A percentile compares a stretch with the other conserved stretches of the same genome.
These are phyloP conservation scores for Penicillium sp. DNA, from an alignment of 2,329 filamentous ascomycete species.

Conservation along the genomic window DNA sequence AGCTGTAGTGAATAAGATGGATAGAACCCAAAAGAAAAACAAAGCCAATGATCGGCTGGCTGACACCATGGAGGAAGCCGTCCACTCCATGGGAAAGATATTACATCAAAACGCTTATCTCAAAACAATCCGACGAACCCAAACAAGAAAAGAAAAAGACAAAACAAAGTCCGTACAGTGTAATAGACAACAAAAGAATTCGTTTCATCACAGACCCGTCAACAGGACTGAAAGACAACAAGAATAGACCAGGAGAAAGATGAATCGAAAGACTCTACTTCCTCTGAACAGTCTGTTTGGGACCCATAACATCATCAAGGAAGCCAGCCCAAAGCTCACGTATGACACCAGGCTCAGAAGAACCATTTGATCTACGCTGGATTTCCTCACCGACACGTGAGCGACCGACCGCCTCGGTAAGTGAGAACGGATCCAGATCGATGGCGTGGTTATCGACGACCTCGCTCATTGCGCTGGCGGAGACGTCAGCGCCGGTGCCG, in stretches of 20 bases:
- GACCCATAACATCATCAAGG: slow-evolving; percentile 39
- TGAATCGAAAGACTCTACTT: slow-evolving; percentile 13
- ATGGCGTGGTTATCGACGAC: slow-evolving; percentile 56
- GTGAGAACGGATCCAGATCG: slow-evolving; percentile 56
- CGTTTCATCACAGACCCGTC: slow-evolving; percentile 11
- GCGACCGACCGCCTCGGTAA: slow-evolving; percentile 51
- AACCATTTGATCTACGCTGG: slow-evolving; percentile 35
- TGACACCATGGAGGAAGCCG: slow-evolving; percentile 1
- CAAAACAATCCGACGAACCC: slow-evolving; percentile 3
- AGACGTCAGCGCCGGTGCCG: slow-evolving; percentile 41
- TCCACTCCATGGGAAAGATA: slow-evolving; percentile 10
- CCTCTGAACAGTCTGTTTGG: slow-evolving; percentile 25
- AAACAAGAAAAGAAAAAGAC: slow-evolving; percentile 1
- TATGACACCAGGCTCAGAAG: slow-evolving; percentile 31
- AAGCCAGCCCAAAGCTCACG: slow-evolving; percentile 38
- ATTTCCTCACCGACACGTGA: slow-evolving; percentile 38
- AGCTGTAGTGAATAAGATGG: background rate
- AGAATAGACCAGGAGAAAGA: background rate
- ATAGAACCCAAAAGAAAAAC: background rate
- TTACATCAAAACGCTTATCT: slow-evolving; percentile 24
- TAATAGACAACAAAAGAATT: background rate
- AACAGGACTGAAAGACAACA: slow-evolving; percentile 7
- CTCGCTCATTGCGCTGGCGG: slow-evolving; percentile 57
- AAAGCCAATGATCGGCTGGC: background rate
- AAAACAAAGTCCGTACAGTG: background rate